Conservation (phyloP, 805 yeast species). For the Zygoascus bituminiphila region DNA sequence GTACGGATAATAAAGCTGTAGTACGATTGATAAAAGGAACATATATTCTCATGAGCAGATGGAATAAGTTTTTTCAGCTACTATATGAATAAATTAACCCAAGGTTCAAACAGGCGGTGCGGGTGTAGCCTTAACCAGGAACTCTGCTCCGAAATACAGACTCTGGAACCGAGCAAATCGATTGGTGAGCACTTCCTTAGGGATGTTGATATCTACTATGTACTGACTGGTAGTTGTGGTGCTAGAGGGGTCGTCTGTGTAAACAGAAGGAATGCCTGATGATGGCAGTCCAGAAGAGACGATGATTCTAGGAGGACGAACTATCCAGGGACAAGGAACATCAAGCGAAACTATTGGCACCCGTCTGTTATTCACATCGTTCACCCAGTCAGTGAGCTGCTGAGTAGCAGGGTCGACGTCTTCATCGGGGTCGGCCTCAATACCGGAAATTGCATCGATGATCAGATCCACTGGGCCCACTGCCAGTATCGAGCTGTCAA, state of each 20-base stretch:
- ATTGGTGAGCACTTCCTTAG: neutral
- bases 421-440: constrained; percentile 5
- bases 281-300: constrained; percentile 3
- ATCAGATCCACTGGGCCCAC: constrained; percentile 3
- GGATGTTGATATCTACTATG: constrained; percentile 4
- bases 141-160: constrained; percentile 4
- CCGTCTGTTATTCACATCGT: neutral
- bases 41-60: no score
- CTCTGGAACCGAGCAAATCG: constrained; percentile 3
- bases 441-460: constrained; percentile 3
- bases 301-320: constrained; percentile 1
- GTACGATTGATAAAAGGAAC: no score
- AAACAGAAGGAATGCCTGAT: constrained; percentile 1
- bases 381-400: constrained; percentile 2
- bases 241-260: neutral
- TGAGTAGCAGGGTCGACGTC: neutral
- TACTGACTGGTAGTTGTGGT: neutral
- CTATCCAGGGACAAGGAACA: constrained; percentile 3
- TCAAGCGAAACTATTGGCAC: constrained; percentile 1
- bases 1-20: no score
- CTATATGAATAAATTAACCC: no score
- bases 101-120: neutral
- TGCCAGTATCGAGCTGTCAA: neutral
- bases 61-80: no score
- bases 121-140: neutral